These are phyloP conservation scores for Casuarina glauca DNA, from an alignment of 306 rosid species.

Conservation along the genomic window DNA sequence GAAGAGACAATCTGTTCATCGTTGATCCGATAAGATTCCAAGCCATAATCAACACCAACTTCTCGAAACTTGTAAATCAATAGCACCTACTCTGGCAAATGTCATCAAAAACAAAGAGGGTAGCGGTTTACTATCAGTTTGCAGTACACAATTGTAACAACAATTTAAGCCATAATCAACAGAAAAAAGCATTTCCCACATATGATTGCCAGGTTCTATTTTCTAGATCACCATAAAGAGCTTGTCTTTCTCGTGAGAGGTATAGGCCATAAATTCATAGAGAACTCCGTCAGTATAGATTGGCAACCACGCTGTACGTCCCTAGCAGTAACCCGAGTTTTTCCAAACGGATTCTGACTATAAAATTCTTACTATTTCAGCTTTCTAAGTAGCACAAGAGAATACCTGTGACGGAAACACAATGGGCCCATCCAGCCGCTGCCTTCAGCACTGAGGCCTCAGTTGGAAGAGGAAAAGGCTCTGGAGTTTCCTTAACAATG, in stretches of 20 bases:
- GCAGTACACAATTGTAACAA: background rate
- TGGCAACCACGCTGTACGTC: background rate
- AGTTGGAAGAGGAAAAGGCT: constrained; percentile 63
- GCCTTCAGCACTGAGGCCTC: constrained; percentile 67
- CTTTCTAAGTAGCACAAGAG: background rate
- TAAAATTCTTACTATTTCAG: background rate
- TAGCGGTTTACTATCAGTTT: background rate
- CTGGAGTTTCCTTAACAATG: constrained; percentile 77
- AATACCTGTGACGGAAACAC: constrained; percentile 69
- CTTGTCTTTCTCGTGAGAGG: background rate
- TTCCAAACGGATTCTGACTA: background rate
- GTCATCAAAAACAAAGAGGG: background rate
- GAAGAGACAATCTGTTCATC: background rate
- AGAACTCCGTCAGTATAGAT: background rate
- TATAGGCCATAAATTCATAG: background rate
- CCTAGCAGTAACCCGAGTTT: background rate
- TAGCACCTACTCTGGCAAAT: background rate
- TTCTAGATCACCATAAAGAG: background rate
- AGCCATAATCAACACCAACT: background rate
- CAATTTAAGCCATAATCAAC: background rate
- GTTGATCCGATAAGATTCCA: background rate
- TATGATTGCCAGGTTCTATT: constrained; percentile 1
- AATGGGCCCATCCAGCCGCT: constrained; percentile 95
- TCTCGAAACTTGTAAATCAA: background rate
- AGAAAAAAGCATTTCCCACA: background rate